Percentiles rank a stretch among this genome's conserved stretches.
These are phyloP conservation scores for Venturia nashicola DNA, from an alignment of 2,329 filamentous ascomycete genomes.

Conservation along the genomic window DNA sequence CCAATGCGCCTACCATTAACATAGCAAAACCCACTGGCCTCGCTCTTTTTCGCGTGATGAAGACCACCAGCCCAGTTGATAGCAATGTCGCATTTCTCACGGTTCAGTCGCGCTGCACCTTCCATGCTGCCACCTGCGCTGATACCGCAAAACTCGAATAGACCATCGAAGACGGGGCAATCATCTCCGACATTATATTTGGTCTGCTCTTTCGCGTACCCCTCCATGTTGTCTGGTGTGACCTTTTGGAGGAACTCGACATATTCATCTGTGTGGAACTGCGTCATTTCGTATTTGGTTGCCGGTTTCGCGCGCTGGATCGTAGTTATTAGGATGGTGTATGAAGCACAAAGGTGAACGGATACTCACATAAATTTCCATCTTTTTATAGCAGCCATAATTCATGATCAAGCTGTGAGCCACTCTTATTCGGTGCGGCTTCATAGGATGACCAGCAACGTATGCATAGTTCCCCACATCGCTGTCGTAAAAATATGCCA, in stretches of 20 bases:
- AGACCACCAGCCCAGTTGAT: conserved; percentile 39
- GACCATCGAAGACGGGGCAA: conserved; percentile 54
- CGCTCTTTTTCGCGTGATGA: conserved; percentile 37
- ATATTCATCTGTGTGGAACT: conserved; percentile 62
- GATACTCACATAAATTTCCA: conserved; percentile 53
- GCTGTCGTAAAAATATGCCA: conserved; percentile 97
- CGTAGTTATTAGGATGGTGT: not conserved
- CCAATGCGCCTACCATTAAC: conserved; percentile 28
- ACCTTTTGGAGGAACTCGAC: conserved; percentile 70
- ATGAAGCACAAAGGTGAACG: conserved; percentile 17
- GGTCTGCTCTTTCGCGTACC: conserved; percentile 81
- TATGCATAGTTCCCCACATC: conserved; percentile 98
- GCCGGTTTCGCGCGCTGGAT: conserved; percentile 32
- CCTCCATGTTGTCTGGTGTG: conserved; percentile 97
- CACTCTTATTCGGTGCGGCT: conserved; percentile 56
- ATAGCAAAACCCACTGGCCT: conserved; percentile 36
- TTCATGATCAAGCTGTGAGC: conserved; percentile 56
- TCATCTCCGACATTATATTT: conserved; percentile 55
- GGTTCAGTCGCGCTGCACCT: conserved; percentile 54
- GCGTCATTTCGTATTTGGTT: conserved; percentile 59
- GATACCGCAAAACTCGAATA: conserved; percentile 61
- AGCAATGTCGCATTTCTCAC: conserved; percentile 56
- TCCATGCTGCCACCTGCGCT: conserved; percentile 60
- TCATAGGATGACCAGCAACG: conserved; percentile 60
- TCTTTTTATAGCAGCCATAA: conserved; percentile 60